Evolutionary conservation across 2,329 filamentous ascomycete species (phyloP).

Genomic region (Eutypa lata): DNA sequence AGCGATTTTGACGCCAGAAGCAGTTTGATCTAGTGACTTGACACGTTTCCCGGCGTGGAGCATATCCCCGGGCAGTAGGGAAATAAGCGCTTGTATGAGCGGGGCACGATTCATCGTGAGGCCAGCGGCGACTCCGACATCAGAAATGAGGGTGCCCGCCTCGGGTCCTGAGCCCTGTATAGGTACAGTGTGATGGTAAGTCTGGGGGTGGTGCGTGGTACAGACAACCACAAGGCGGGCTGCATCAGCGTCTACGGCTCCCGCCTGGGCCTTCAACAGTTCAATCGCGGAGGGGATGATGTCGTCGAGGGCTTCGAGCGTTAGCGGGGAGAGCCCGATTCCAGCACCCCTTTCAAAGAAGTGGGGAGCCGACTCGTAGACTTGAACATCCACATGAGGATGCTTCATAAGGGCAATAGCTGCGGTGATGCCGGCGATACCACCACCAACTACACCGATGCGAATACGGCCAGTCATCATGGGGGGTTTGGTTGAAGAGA

Average conservation of each 20-base stretch:
- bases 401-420: conserved; percentile 3
- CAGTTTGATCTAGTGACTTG: too few relatives aligned
- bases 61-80: too few relatives aligned
- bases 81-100: too few relatives aligned
- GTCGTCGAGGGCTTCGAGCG: conserved; percentile 3
- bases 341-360: conserved; percentile 3
- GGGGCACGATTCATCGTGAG: neutral
- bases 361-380: conserved; percentile 4
- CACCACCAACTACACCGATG: conserved; percentile 2
- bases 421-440: conserved; percentile 1
- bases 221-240: conserved; percentile 4
- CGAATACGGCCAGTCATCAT: conserved; percentile 1
- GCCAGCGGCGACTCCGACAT: conserved; percentile 1
- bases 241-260: conserved; percentile 1
- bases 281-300: conserved; percentile 4
- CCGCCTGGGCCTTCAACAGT: conserved; percentile 1
- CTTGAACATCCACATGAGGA: conserved; percentile 2
- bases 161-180: conserved; percentile 2
- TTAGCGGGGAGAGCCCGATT: conserved; percentile 1
- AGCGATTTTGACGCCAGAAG: too few relatives aligned
- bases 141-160: conserved; percentile 1
- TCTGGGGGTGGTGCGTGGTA: neutral
- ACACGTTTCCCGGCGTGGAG: too few relatives aligned
- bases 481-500: neutral
- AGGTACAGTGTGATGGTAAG: neutral